Conservation (phyloP, 75 land plant species). For the Azolla pinnata region DNA sequence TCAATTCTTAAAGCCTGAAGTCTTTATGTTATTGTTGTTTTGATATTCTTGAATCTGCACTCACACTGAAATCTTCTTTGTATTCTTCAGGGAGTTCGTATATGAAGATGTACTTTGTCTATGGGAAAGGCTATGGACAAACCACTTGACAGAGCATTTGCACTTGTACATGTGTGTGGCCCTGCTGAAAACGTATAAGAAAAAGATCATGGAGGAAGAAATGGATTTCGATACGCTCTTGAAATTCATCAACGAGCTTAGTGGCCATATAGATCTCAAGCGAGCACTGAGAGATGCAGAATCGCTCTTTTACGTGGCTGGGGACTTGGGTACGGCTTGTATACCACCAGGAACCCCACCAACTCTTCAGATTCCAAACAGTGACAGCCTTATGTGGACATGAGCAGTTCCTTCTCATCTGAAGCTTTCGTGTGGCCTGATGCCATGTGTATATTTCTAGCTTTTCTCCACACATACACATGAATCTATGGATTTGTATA, state of each 20-base stretch:
- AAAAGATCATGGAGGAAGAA: constrained; percentile 84
- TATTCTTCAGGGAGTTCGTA: constrained; percentile 80
- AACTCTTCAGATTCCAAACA: constrained; percentile 42
- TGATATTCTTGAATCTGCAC: too few species aligned
- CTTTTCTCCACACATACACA: too few species aligned
- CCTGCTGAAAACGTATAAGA: constrained; percentile 59
- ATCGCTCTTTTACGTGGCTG: constrained; percentile 76
- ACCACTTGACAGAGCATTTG: constrained; percentile 78
- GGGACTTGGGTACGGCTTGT: constrained; percentile 79
- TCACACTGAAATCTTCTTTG: too few species aligned
- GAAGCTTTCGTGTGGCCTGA: too few species aligned
- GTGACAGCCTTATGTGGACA: too few species aligned
- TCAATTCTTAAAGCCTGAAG: too few species aligned
- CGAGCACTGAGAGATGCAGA: constrained; percentile 69
- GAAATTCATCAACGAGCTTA: constrained; percentile 94
- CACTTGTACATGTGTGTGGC: constrained; percentile 95
- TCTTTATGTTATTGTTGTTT: too few species aligned
- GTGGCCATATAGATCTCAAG: constrained; percentile 79
- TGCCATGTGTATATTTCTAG: too few species aligned
- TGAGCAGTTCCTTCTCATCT: too few species aligned
- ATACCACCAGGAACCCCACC: constrained; percentile 98
- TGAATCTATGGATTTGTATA: too few species aligned
- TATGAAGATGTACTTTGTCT: constrained; percentile 56
- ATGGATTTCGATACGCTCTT: constrained; percentile 96
- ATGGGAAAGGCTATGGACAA: constrained; percentile 96